Conservation (phyloP, 2,329 filamentous ascomycete genomes). For the Xylaria arbuscula region DNA sequence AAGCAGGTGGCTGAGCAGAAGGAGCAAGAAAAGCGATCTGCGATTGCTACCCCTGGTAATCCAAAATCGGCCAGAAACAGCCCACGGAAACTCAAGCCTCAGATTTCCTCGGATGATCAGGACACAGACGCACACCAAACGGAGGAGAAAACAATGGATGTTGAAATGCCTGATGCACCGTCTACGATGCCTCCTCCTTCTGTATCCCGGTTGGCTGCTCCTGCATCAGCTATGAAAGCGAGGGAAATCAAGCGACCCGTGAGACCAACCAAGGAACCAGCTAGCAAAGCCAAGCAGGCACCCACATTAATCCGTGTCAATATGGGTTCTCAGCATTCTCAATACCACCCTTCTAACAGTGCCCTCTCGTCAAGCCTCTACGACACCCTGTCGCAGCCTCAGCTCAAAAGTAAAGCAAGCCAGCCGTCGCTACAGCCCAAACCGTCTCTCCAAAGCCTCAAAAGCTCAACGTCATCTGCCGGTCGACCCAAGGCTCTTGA, state of each 20-base stretch:
- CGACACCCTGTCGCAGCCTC: constrained; percentile 64
- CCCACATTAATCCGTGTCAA: constrained; percentile 80
- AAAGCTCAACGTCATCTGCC: constrained; percentile 71
- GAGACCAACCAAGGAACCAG: constrained; percentile 70
- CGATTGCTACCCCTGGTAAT: constrained; percentile 53
- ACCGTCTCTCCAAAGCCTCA: constrained; percentile 68
- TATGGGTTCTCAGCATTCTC: constrained; percentile 70
- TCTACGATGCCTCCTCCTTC: constrained; percentile 70
- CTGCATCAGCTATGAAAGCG: constrained; percentile 60
- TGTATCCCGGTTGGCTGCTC: constrained; percentile 62
- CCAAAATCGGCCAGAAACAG: constrained; percentile 61
- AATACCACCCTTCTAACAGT: constrained; percentile 69
- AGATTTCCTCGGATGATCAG: constrained; percentile 44
- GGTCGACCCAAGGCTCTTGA: constrained; percentile 77
- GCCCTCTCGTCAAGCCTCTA: constrained; percentile 68
- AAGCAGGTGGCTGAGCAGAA: constrained; percentile 64
- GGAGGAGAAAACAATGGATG: constrained; percentile 52
- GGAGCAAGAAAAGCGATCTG: constrained; percentile 58
- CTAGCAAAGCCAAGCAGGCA: constrained; percentile 70
- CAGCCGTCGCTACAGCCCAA: constrained; percentile 72
- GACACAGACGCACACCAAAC: constrained; percentile 50
- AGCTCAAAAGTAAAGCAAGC: constrained; percentile 72
- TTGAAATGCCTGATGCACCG: constrained; percentile 68
- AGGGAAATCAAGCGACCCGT: constrained; percentile 69
- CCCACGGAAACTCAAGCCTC: constrained; percentile 61